Conservation (phyloP, 768 basidiomycete species). For the Pleurotus djamor region DNA sequence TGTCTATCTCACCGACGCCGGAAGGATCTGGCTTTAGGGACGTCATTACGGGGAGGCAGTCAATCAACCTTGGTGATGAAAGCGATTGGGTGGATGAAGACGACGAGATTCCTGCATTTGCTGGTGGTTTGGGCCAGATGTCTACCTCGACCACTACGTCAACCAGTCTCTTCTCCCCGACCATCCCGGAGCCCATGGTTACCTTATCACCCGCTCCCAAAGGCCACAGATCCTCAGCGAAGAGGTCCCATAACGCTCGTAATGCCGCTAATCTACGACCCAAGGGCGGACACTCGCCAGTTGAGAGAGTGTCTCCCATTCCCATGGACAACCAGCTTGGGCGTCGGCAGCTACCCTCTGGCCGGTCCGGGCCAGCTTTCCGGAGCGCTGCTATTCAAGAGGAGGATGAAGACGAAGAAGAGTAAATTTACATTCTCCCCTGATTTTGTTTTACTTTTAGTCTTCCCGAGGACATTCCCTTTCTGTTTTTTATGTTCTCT, state of each 20-base stretch:
- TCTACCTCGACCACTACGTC: constrained; percentile 16
- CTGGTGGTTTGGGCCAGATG: constrained; percentile 77
- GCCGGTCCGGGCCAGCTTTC: constrained; percentile 72
- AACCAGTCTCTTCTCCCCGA: constrained; percentile 4
- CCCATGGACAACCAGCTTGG: constrained; percentile 51
- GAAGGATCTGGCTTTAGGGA: constrained; percentile 59
- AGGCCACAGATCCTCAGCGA: constrained; percentile 34
- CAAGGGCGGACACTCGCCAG: constrained; percentile 59
- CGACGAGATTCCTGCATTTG: constrained; percentile 71
- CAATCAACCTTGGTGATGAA: constrained; percentile 66
- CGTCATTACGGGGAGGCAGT: constrained; percentile 73
- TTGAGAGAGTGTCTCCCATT: constrained; percentile 58
- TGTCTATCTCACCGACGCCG: constrained; percentile 59
- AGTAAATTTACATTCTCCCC: constrained; percentile 25
- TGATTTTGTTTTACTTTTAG: too few relatives aligned
- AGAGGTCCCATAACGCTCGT: constrained; percentile 23
- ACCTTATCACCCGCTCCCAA: constrained; percentile 53
- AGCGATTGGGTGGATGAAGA: constrained; percentile 91
- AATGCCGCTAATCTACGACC: constrained; percentile 25
- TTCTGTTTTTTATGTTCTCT: too few relatives aligned
- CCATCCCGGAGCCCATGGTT: constrained; percentile 31
- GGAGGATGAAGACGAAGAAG: constrained; percentile 85
- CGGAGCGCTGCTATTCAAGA: constrained; percentile 68
- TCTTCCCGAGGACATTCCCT: too few relatives aligned
- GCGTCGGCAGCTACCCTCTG: constrained; percentile 66